phyloP scores from a whole-genome alignment of 148 eudicot genomes.

The Fagopyrum esculentum region DNA sequence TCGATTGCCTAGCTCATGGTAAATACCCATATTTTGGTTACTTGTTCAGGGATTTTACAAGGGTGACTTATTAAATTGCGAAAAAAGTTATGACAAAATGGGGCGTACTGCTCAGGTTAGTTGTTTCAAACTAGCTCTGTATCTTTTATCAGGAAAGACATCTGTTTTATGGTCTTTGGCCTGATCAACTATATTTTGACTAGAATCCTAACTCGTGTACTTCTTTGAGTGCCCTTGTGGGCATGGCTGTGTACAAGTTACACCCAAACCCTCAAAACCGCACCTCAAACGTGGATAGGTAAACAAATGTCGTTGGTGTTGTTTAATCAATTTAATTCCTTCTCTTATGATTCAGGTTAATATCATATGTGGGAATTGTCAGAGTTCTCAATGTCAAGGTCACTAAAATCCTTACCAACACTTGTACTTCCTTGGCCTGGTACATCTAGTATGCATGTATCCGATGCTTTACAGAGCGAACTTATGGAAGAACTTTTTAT shows the following conservation, averaged over 20 bases:
- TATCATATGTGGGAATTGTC: slow-evolving; percentile 76
- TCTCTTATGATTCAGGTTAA: slow-evolving; percentile 44
- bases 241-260: not conserved
- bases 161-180: not conserved
- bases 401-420: slow-evolving; percentile 6
- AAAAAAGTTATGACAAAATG: slow-evolving; percentile 64
- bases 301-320: not conserved
- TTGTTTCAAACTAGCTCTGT: not conserved
- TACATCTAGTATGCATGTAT: not conserved
- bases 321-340: not conserved
- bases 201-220: not conserved
- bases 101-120: slow-evolving; percentile 91
- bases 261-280: not conserved
- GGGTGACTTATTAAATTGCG: slow-evolving; percentile 75
- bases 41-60: slow-evolving; percentile 42
- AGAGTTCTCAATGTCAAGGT: slow-evolving; percentile 67
- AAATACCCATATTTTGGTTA: slow-evolving; percentile 14
- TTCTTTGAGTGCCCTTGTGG: not conserved
- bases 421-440: not conserved
- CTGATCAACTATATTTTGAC: not conserved
- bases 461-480: not conserved
- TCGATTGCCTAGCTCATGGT: not conserved
- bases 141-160: not conserved
- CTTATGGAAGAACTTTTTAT: not conserved
- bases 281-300: not conserved